Evolutionary conservation across 768 basidiomycete species (phyloP).

Genomic region (Russula abietina): DNA sequence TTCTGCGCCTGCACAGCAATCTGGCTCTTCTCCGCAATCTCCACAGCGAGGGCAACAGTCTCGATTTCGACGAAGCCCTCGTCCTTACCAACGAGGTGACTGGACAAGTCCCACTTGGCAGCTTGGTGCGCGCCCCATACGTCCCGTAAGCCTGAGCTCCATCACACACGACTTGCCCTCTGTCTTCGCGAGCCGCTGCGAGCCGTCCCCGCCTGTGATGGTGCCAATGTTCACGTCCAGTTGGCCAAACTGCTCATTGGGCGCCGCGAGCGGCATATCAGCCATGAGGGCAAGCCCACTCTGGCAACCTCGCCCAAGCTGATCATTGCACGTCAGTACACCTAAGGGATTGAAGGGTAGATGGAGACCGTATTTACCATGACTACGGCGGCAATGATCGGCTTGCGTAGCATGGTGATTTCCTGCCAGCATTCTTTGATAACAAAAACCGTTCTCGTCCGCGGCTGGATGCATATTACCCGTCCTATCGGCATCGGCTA

Average conservation of each 20-base stretch:
- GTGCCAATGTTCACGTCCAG: conserved; percentile 94
- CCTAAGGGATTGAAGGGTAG: neutral
- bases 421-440: conserved; percentile 76
- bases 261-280: conserved; percentile 89
- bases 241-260: conserved; percentile 90
- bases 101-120: conserved; percentile 80
- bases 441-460: conserved; percentile 81
- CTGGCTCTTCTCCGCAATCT: conserved; percentile 76
- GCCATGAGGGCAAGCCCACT: conserved; percentile 54
- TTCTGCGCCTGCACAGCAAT: conserved; percentile 83
- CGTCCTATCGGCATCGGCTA: too few relatives aligned
- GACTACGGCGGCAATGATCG: conserved; percentile 88
- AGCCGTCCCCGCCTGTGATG: conserved; percentile 92
- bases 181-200: conserved; percentile 78
- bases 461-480: conserved; percentile 55
- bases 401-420: conserved; percentile 84
- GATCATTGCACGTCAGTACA: neutral
- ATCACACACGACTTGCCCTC: conserved; percentile 92
- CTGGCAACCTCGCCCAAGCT: conserved; percentile 97
- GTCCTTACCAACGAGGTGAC: conserved; percentile 64
- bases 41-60: conserved; percentile 71
- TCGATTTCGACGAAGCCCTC: conserved; percentile 80
- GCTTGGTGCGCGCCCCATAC: conserved; percentile 78
- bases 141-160: conserved; percentile 89
- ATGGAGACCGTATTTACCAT: conserved; percentile 50